Base-by-base conservation (phyloP, 2,329 filamentous ascomycete species). In the Fusarium goolgardi region DNA sequence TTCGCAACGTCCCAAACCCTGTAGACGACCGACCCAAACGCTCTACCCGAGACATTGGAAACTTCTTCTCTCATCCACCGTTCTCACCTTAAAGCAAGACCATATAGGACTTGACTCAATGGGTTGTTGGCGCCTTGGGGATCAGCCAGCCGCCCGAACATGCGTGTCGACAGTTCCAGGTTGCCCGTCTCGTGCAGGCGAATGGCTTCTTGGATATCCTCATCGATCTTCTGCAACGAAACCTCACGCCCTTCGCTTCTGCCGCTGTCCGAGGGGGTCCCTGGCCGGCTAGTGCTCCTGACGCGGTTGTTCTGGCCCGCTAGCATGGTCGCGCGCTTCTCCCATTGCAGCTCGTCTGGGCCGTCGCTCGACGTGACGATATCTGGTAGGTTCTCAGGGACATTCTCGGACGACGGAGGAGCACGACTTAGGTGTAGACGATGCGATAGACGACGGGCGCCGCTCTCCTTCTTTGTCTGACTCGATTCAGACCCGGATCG, bases 151-250 rank as follows among this genome's bases (percentile, higher is more conserved):
- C 85, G 84, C 29, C 89, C 91, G 80, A 99, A 99, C 80, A 98
- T 88, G 53, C 83, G 82, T n/a, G 96, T 97, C 54, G 94, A 96
- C 74, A 84, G 81, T 73, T 89, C 87, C 58, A 97, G 85, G 63
- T 96, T 86, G 59, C 95, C 95, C 46, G 84, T 85, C 80, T 99
- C 96, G 77, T 99, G 96, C 68, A 98, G 84, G 64, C 91, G 87
- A 76, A 99, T 99, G n/a, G 96, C 96, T 80, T 96, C 90, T 79
- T 97, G 95, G 60, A 99, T 97, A 78, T 92, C 90, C 60, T 86
- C 84, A 76, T 90, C 88, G 55, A 85, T 85, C 59, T 80, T 79
- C 75, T 86, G 82, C 47, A 82, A 83, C 54, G 82, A 85, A 39
- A 70, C 75, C 69, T 80, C 62, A 16, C 70, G 67, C 29, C 71